phyloP scores from a whole-genome alignment of 176 grass and related monocot genomes.

The Thalia dealbata region DNA sequence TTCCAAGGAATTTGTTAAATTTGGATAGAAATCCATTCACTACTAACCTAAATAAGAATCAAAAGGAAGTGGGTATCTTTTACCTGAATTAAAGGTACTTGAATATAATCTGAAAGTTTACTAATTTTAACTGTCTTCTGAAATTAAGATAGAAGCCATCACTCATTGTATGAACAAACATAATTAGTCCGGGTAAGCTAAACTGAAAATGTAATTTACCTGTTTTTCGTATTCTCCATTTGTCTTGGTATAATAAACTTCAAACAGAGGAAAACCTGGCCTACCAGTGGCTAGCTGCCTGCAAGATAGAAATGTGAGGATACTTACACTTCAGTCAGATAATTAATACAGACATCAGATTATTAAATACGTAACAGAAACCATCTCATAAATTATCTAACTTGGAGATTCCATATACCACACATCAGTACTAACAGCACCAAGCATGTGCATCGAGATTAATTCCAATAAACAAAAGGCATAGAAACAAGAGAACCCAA shows the following conservation, averaged over 20 bases:
- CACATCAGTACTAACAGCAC: not conserved
- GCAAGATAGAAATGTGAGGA: conserved; percentile 14
- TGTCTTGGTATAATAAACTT: conserved; percentile 66
- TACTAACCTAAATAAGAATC: not conserved
- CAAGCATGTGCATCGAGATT: not conserved
- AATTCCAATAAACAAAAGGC: too few species aligned
- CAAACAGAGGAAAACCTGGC: conserved; percentile 71
- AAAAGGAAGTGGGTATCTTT: not conserved
- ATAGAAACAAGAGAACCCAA: too few species aligned
- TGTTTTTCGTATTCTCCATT: conserved; percentile 65
- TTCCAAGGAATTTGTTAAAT: not conserved
- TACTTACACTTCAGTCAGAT: conserved; percentile 6
- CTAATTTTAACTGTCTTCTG: not conserved
- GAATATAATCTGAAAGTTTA: not conserved
- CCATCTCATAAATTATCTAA: not conserved
- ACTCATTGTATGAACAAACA: not conserved
- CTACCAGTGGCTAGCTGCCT: conserved; percentile 60
- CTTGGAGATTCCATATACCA: not conserved
- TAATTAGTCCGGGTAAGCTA: not conserved
- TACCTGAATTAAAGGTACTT: not conserved
- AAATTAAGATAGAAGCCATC: not conserved
- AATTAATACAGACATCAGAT: not conserved
- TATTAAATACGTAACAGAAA: not conserved
- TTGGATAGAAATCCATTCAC: not conserved
- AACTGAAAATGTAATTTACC: conserved; percentile 21